A percentile compares a stretch with the other conserved stretches of the same genome.
phyloP scores from a whole-genome alignment of 805 yeast genomes.

The Saccharomycopsis sp. region DNA sequence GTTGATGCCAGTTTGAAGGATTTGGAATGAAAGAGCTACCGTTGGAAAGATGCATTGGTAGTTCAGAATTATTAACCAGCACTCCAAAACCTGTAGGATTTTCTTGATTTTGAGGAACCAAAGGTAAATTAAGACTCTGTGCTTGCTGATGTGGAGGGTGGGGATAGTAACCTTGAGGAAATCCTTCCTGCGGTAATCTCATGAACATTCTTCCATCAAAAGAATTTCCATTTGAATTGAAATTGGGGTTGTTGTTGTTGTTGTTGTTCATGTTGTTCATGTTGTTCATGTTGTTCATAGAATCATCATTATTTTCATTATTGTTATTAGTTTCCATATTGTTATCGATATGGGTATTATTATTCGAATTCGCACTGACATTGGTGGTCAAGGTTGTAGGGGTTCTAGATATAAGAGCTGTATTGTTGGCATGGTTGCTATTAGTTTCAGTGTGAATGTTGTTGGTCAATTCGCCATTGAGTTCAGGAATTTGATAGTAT shows the following conservation, averaged over 20 bases:
- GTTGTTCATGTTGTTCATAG: neutral
- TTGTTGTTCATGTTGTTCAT: neutral
- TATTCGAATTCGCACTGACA: slow-evolving; percentile 3
- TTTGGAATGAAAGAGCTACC: no score
- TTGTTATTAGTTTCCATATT: neutral
- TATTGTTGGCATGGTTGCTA: slow-evolving; percentile 1
- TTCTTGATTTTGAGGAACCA: no score
- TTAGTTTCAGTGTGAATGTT: slow-evolving; percentile 3
- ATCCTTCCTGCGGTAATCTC: no score
- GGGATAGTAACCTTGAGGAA: no score
- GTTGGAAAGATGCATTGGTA: no score
- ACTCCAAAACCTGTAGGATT: no score
- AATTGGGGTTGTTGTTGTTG: neutral
- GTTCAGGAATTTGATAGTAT: slow-evolving; percentile 65
- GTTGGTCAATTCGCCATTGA: neutral
- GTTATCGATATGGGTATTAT: slow-evolving; percentile 1
- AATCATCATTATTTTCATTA: slow-evolving; percentile 6
- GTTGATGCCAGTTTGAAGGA: no score
- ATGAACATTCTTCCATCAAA: no score
- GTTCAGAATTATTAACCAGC: no score
- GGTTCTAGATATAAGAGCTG: neutral
- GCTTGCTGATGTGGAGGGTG: no score
- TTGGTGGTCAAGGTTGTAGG: neutral
- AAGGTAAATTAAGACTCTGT: no score
- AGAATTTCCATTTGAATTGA: no score